Percentiles rank a stretch among this genome's conserved stretches.
phyloP scores from a whole-genome alignment of 495 filamentous ascomycete species.

The Aeminium ludgeri region DNA sequence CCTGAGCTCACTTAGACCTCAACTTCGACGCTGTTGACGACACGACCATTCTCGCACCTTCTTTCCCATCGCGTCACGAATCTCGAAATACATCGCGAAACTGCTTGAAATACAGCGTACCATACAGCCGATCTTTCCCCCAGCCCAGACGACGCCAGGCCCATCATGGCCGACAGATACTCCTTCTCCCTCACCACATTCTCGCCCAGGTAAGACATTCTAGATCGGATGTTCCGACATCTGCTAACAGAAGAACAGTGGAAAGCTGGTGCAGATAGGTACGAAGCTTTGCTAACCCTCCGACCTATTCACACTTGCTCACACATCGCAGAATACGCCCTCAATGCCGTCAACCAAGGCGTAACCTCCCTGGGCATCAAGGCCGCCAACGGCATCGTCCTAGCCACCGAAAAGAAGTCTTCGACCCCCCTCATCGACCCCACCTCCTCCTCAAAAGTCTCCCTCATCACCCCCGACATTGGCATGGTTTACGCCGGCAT shows the following conservation, averaged over 20 bases:
- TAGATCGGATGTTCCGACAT: not conserved
- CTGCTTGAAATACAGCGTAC: not conserved
- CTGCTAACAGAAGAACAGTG: conserved; percentile 46
- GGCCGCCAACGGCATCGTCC: conserved; percentile 97
- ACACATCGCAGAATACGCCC: conserved; percentile 67
- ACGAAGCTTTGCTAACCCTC: conserved; percentile 2
- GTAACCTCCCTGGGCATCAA: conserved; percentile 97
- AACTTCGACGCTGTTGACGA: no score
- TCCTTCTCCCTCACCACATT: conserved; percentile 99
- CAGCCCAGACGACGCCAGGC: not conserved
- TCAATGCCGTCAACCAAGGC: conserved; percentile 97
- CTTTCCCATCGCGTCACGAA: no score
- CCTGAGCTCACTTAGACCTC: no score
- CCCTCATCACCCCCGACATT: conserved; percentile 93
- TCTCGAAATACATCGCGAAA: no score
- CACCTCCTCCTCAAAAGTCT: conserved; percentile 90
- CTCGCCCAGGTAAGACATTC: conserved; percentile 72
- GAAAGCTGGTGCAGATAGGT: conserved; percentile 83
- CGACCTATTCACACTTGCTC: not conserved
- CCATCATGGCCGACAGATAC: conserved; percentile 89
- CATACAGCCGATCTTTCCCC: not conserved
- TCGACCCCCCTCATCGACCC: conserved; percentile 90
- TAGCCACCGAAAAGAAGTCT: conserved; percentile 98
- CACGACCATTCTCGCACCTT: no score
- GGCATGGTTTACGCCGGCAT: conserved; percentile 99